Evolutionary conservation across 179 eudicot genomes (phyloP).

Genomic region (Silene coronaria): DNA sequence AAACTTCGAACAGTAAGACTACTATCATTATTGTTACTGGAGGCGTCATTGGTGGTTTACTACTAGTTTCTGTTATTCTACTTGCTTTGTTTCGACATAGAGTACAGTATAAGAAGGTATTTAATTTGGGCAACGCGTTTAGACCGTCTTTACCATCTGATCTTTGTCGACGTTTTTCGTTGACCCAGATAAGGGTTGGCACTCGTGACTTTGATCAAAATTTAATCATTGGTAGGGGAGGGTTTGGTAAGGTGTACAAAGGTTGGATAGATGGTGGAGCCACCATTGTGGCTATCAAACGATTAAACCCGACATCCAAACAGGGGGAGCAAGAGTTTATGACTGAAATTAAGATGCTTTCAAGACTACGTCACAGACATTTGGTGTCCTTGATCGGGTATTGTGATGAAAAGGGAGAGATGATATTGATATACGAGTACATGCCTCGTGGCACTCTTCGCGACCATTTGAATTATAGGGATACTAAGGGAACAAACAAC

Average conservation of each 20-base stretch:
- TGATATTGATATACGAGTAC: slow-evolving; percentile 28
- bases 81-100: background rate
- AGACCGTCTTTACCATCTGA: slow-evolving; percentile 17
- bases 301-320: slow-evolving; percentile 23
- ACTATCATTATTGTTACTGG: slow-evolving; percentile 1
- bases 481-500: background rate
- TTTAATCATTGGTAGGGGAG: slow-evolving; percentile 24
- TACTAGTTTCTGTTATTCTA: background rate
- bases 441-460: slow-evolving; percentile 26
- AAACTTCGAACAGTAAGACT: background rate
- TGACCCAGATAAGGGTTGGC: slow-evolving; percentile 23
- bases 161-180: slow-evolving; percentile 22
- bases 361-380: slow-evolving; percentile 23
- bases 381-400: slow-evolving; percentile 33
- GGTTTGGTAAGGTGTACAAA: slow-evolving; percentile 31
- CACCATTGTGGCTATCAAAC: slow-evolving; percentile 27
- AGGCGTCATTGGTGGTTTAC: background rate
- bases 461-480: slow-evolving; percentile 16
- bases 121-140: background rate
- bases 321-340: slow-evolving; percentile 29
- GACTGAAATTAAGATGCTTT: slow-evolving; percentile 31
- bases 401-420: slow-evolving; percentile 26
- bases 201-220: slow-evolving; percentile 26
- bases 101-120: background rate
- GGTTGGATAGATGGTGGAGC: slow-evolving; percentile 23